Evolutionary conservation across 2,329 filamentous ascomycete species (phyloP).

Genomic region (Aspergillus calidoustus): DNA sequence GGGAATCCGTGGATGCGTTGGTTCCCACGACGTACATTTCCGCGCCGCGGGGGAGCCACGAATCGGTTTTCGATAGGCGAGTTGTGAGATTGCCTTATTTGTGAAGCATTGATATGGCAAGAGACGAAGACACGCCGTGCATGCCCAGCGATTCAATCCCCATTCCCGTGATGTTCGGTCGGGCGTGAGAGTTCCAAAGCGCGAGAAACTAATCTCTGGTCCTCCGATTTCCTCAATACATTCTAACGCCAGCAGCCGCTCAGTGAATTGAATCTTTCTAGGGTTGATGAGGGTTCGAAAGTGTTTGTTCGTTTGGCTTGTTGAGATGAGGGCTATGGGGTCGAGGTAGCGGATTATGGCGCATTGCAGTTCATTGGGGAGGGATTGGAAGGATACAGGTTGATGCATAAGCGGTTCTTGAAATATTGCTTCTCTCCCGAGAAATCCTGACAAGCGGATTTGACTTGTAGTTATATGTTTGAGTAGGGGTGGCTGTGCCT

Average conservation of each 20-base stretch:
- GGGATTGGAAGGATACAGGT: not conserved
- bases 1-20: not conserved
- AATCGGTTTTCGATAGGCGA: not conserved
- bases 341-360: constrained; percentile 1
- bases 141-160: not conserved
- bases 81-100: not conserved
- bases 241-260: not conserved
- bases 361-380: constrained; percentile 1
- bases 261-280: not conserved
- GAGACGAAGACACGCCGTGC: not conserved
- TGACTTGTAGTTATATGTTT: too few species aligned
- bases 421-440: too few species aligned
- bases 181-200: not conserved
- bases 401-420: not conserved
- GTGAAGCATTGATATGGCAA: not conserved
- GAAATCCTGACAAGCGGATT: too few species aligned
- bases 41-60: not conserved
- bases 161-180: not conserved
- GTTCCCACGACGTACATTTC: not conserved
- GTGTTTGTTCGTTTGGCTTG: not conserved
- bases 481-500: too few species aligned
- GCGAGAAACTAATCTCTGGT: not conserved
- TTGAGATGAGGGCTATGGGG: constrained; percentile 1
- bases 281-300: not conserved
- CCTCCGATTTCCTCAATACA: not conserved